phyloP scores from a whole-genome alignment of 306 rosid genomes.

The Spatholobus suberectus region DNA sequence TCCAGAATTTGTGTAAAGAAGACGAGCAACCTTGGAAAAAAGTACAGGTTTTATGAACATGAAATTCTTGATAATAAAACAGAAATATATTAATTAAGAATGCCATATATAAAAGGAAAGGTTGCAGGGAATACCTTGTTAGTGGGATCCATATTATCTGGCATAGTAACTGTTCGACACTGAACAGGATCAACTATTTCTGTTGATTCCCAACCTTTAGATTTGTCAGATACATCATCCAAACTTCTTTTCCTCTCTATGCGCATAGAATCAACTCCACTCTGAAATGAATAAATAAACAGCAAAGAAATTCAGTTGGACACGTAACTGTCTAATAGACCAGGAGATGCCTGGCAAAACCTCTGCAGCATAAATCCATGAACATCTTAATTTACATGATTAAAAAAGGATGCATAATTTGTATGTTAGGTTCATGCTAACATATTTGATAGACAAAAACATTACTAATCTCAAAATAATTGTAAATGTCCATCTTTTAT shows the following conservation, averaged over 20 bases:
- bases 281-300: slow-evolving; percentile 39
- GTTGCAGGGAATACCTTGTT: slow-evolving; percentile 56
- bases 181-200: slow-evolving; percentile 63
- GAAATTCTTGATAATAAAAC: slow-evolving; percentile 1
- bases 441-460: background rate
- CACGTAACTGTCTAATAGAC: slow-evolving; percentile 19
- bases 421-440: background rate
- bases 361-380: background rate
- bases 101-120: background rate
- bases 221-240: slow-evolving; percentile 62
- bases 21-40: slow-evolving; percentile 64
- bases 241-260: slow-evolving; percentile 61
- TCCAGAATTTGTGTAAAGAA: slow-evolving; percentile 69
- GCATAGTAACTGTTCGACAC: slow-evolving; percentile 58
- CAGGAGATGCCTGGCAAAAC: background rate
- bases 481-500: slow-evolving; percentile 6
- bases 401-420: slow-evolving; percentile 4
- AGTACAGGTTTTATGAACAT: slow-evolving; percentile 1
- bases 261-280: slow-evolving; percentile 52
- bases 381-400: background rate
- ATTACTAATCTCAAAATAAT: background rate
- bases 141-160: slow-evolving; percentile 54
- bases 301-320: slow-evolving; percentile 7
- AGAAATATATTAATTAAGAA: background rate
- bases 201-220: slow-evolving; percentile 63